Conservation (phyloP, 2,329 filamentous ascomycete species). For the Ustilaginoidea virens region DNA sequence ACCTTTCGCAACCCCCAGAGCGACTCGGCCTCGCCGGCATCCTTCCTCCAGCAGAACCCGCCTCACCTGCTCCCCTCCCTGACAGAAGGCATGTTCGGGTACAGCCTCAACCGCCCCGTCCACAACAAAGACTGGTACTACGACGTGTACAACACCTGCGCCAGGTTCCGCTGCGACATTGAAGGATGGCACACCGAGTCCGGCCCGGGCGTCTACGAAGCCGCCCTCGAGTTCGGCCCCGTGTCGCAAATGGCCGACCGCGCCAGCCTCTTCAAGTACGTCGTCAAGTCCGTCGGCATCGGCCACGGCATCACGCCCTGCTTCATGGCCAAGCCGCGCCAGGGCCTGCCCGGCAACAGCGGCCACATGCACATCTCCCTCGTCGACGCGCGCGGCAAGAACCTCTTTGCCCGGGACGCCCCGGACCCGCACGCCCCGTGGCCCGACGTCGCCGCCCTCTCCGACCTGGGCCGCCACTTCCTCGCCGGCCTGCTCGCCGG, state of each 20-base stretch:
- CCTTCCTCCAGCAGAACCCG: slow-evolving; percentile 59
- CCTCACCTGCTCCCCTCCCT: slow-evolving; percentile 59
- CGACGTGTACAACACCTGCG: slow-evolving; percentile 67
- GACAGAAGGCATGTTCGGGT: slow-evolving; percentile 93
- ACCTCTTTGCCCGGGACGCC: slow-evolving; percentile 62
- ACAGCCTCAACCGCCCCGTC: slow-evolving; percentile 72
- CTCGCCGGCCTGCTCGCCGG: slow-evolving; percentile 80
- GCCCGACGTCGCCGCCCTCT: slow-evolving; percentile 63
- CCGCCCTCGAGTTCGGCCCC: slow-evolving; percentile 81
- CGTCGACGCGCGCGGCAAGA: slow-evolving; percentile 64
- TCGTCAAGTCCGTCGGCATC: slow-evolving; percentile 75
- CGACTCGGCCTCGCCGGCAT: slow-evolving; percentile 47
- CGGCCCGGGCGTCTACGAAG: slow-evolving; percentile 89
- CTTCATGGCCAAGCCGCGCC: slow-evolving; percentile 95
- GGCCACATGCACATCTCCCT: slow-evolving; percentile 93
- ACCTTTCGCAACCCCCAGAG: slow-evolving; percentile 59
- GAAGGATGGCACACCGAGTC: slow-evolving; percentile 96
- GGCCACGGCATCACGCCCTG: slow-evolving; percentile 87
- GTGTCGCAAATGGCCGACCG: slow-evolving; percentile 83
- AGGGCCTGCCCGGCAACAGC: slow-evolving; percentile 84
- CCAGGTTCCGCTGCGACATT: slow-evolving; percentile 62
- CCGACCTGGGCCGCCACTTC: slow-evolving; percentile 82
- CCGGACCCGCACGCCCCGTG: slow-evolving; percentile 58
- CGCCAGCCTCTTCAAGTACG: slow-evolving; percentile 85
- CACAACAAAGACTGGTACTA: slow-evolving; percentile 93